Conservation (phyloP, 495 filamentous ascomycete species). For the Trichodelitschia bisporula region DNA sequence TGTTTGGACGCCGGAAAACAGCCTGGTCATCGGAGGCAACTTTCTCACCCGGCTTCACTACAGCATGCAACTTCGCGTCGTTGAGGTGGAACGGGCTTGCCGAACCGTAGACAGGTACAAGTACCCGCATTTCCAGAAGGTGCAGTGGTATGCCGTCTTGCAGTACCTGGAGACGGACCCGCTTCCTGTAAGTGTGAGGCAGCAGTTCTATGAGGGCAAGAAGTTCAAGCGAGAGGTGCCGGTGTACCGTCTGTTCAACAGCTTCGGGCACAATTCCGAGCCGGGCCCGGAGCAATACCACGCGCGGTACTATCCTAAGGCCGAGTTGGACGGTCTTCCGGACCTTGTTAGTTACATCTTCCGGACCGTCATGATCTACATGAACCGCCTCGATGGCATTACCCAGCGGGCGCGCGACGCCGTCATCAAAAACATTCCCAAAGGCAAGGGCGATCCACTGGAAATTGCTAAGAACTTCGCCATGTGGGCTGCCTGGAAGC, state of each 20-base stretch:
- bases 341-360: slow-evolving; percentile 39
- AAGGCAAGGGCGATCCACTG: slow-evolving; percentile 33
- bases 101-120: slow-evolving; percentile 44
- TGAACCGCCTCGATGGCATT: slow-evolving; percentile 34
- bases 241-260: slow-evolving; percentile 32
- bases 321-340: slow-evolving; percentile 41
- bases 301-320: slow-evolving; percentile 38
- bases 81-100: slow-evolving; percentile 48
- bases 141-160: slow-evolving; percentile 48
- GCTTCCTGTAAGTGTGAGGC: slow-evolving; percentile 29
- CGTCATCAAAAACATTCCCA: slow-evolving; percentile 39
- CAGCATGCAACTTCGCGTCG: slow-evolving; percentile 44
- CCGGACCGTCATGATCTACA: slow-evolving; percentile 41
- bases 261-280: slow-evolving; percentile 23
- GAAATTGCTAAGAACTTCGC: slow-evolving; percentile 36
- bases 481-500: slow-evolving; percentile 52
- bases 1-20: slow-evolving; percentile 56
- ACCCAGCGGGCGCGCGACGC: slow-evolving; percentile 29
- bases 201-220: slow-evolving; percentile 29
- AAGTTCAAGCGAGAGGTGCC: slow-evolving; percentile 28
- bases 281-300: slow-evolving; percentile 26
- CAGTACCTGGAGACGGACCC: slow-evolving; percentile 44
- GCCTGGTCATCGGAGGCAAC: slow-evolving; percentile 54
- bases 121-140: slow-evolving; percentile 51
- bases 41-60: slow-evolving; percentile 48